Evolutionary conservation across 1,139 yeast species (phyloP), one percentile per base, ranked within the genome.

Genomic region (Saccharomyces hybrid): DNA sequence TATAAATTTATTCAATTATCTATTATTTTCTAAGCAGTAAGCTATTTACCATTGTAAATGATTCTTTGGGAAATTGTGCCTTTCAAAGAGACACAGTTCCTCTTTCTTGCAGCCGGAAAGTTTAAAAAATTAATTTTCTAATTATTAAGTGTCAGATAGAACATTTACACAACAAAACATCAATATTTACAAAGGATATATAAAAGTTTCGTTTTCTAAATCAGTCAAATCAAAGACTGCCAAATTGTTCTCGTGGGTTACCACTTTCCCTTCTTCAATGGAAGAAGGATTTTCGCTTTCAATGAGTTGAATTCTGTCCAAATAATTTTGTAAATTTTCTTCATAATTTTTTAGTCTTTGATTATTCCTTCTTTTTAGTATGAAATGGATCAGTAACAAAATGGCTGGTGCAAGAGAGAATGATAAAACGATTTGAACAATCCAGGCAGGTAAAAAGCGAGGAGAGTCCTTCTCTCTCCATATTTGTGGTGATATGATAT

Each of bases 361-460:
- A 3, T 53, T 64, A 56, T 77, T 78, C 64, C 81, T 71, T 54
- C 59, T 68, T 20, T 59, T 64, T 51, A 78, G 66, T 29, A 77
- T 69, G 52, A 53, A 70, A 70, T 76, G 71, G 34, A 76, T 75
- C 4, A 75, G 65, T 1, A 73, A 56, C 9, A 74, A 68, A 13
- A 74, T 46, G 2, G 68, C 53, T 3, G 82, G 80, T 1, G 80
- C 76, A 13, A 67, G 51, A 26, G 71, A 67, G 62, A 76, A 79
- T 8, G 79, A 73, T 26, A 77, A 61, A 4, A 78, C 79, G 51
- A 79, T 78, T 61, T 77, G 81, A n/a, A 78, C 79, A 50, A 76
- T 71, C 83, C 83, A 79, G 0, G 83, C 82, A 1, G 76, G 76
- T 49, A 66, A 47, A 56, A 73, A 76, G 56, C 78, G 65, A 52